phyloP scores from a whole-genome alignment of 2,329 filamentous ascomycete species.

The Venturia effusa region DNA sequence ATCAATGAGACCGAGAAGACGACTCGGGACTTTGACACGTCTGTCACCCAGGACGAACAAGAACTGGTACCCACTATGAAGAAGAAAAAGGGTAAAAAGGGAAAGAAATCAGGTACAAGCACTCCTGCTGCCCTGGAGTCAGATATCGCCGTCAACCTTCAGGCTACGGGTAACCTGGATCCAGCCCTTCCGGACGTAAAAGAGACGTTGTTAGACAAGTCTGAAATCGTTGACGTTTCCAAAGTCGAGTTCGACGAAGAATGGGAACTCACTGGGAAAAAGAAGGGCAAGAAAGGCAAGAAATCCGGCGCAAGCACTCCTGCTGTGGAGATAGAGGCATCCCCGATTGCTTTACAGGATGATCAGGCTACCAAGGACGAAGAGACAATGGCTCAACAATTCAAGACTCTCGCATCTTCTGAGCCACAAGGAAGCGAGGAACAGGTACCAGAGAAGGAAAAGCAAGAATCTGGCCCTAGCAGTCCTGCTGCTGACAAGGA shows the following conservation, averaged over 20 bases:
- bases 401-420: neutral
- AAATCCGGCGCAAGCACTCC: slow-evolving; percentile 13
- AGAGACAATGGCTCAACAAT: neutral
- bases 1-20: neutral
- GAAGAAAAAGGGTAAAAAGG: slow-evolving; percentile 39
- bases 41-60: neutral
- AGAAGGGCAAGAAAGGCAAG: slow-evolving; percentile 38
- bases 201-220: neutral
- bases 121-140: slow-evolving; percentile 3
- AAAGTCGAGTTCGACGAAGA: neutral
- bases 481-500: neutral
- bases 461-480: slow-evolving; percentile 23
- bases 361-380: neutral
- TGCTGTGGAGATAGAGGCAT: neutral
- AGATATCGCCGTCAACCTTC: neutral
- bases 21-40: neutral
- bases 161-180: neutral
- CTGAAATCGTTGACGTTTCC: neutral
- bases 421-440: neutral
- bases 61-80: slow-evolving; percentile 21
- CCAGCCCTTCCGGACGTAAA: no score
- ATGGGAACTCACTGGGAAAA: slow-evolving; percentile 22
- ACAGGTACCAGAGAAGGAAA: slow-evolving; percentile 30
- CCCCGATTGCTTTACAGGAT: neutral
- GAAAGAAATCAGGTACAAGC: slow-evolving; percentile 17